Conservation (phyloP, 805 yeast species). For the Wickerhamomyces rabaulensis region DNA sequence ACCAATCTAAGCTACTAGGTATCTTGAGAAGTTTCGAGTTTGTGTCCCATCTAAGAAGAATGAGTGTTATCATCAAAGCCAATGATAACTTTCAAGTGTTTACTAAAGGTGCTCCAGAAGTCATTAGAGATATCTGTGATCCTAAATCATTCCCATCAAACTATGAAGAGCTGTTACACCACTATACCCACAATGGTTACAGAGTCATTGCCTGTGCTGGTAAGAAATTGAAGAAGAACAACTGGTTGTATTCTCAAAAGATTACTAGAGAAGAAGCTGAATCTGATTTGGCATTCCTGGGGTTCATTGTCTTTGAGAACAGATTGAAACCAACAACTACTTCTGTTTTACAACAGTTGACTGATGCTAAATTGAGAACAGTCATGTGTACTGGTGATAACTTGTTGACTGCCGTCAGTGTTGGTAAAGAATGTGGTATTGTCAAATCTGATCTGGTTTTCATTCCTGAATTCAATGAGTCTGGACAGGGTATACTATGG, state of each 20-base stretch:
- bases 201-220: slow-evolving; percentile 94
- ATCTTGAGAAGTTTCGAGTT: slow-evolving; percentile 69
- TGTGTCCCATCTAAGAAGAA: slow-evolving; percentile 76
- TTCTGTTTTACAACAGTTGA: slow-evolving; percentile 52
- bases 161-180: slow-evolving; percentile 66
- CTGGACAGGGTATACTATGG: slow-evolving; percentile 39
- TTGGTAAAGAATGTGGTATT: slow-evolving; percentile 78
- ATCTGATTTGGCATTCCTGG: slow-evolving; percentile 63
- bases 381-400: slow-evolving; percentile 99
- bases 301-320: slow-evolving; percentile 91
- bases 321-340: slow-evolving; percentile 71
- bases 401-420: slow-evolving; percentile 89
- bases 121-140: slow-evolving; percentile 72
- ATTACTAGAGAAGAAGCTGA: slow-evolving; percentile 65
- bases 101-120: slow-evolving; percentile 98
- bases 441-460: slow-evolving; percentile 45
- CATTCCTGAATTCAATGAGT: slow-evolving; percentile 54
- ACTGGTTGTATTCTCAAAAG: slow-evolving; percentile 46
- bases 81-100: slow-evolving; percentile 43
- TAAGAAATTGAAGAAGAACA: slow-evolving; percentile 40
- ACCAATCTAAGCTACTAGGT: slow-evolving; percentile 35
- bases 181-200: slow-evolving; percentile 89
- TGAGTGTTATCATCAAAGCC: slow-evolving; percentile 73
- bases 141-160: slow-evolving; percentile 68
- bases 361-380: slow-evolving; percentile 69